Evolutionary conservation across 257 asterid species (phyloP).

Genomic region (Solanum pennellii): DNA sequence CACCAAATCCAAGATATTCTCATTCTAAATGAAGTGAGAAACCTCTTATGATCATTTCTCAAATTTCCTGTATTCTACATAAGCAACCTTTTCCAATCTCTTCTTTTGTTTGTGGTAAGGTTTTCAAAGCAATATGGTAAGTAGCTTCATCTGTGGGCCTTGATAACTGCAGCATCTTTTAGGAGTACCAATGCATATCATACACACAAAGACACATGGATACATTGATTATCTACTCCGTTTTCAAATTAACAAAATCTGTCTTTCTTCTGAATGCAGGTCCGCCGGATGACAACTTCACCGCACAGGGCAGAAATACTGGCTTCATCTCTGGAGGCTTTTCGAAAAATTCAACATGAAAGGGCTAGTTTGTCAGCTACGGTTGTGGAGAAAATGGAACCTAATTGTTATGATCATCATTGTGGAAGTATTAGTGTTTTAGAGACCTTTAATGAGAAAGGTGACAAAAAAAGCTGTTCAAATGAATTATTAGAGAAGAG

Average conservation of each 20-base stretch:
- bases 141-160: background rate
- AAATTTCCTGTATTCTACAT: background rate
- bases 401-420: conserved; percentile 30
- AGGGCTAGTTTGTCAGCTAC: conserved; percentile 43
- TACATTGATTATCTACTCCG: background rate
- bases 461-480: conserved; percentile 20
- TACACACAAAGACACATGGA: background rate
- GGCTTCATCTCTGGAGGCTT: conserved; percentile 97
- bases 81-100: background rate
- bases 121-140: background rate
- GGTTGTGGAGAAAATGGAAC: conserved; percentile 18
- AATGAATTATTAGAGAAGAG: conserved; percentile 23
- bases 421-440: conserved; percentile 22
- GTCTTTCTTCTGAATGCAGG: conserved; percentile 33
- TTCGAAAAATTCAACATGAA: conserved; percentile 82
- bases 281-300: conserved; percentile 98
- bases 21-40: background rate
- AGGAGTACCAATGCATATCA: background rate
- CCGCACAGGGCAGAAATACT: conserved; percentile 97
- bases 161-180: background rate
- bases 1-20: background rate
- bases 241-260: background rate
- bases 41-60: background rate
- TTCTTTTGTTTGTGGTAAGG: background rate
- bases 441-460: conserved; percentile 20